Evolutionary conservation across 2,329 filamentous ascomycete species (phyloP), one percentile per base, ranked within the genome.

Genomic region (Neonectria faginata): DNA sequence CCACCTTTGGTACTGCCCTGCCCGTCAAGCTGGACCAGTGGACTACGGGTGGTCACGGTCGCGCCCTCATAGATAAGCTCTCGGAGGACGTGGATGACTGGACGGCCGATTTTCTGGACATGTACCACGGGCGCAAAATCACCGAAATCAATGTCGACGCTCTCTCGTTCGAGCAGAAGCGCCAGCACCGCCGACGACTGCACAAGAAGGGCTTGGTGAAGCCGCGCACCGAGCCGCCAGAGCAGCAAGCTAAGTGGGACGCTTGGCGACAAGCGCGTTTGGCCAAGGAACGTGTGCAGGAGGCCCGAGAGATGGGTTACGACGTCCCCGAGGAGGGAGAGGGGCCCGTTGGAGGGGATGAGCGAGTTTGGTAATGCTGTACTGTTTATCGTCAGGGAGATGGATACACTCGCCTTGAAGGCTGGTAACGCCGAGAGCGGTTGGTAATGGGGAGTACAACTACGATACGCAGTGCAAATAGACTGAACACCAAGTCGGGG

Each of bases 1-100:
- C 88, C 0, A 83, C 83, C 27, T 90, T 88, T 75, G 88, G 87
- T n/a, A 81, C 80, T 42, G 85, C 87, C 1, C 80, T 90, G 50
- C 88, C 88, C 3, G 83, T 88, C 61, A 90, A 89, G 78, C 71
- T 90, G 12, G 88, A 90, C 72, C 83, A 89, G 69, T 90, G 87
- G 87, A 73, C 80, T 9, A 86, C 85, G 0, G 83, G 85, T 16
- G 87, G 87, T 1, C 77, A 76, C 36, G 85, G 84, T 5, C 83
- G 85, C 41, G 70, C 67, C 1, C 47, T 82, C 3, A 74, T 77
- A 14, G 74, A 74, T n/a, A 73, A 76, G 47, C 67, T 80, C 2
- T 70, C 73, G 5, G 82, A 87, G 54, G 81, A 86, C 39, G 66
- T 82, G 1, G 76, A 77, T 7, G 87, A 89, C 68, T 73, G 79